phyloP scores from a whole-genome alignment of 495 filamentous ascomycete genomes.

The Parathielavia hyrcaniae region DNA sequence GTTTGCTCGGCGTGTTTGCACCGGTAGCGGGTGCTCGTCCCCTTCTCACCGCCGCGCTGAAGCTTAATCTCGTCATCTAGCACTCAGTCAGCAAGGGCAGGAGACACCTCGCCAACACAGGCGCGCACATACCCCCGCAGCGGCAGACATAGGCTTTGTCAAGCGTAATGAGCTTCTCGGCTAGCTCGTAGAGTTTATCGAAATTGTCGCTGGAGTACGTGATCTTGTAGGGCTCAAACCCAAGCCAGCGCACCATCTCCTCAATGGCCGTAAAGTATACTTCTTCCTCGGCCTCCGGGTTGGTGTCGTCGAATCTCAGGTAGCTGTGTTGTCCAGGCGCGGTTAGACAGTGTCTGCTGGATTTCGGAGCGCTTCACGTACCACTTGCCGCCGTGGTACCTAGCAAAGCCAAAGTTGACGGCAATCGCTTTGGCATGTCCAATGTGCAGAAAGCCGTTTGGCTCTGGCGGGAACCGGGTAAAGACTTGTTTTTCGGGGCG shows the following conservation, averaged over 20 bases:
- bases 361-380: constrained; percentile 23
- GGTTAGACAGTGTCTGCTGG: background rate
- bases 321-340: constrained; percentile 37
- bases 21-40: constrained; percentile 60
- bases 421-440: constrained; percentile 90
- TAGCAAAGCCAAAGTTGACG: constrained; percentile 93
- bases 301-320: constrained; percentile 72
- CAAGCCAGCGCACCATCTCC: constrained; percentile 75
- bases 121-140: constrained; percentile 28
- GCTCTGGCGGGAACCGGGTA: constrained; percentile 91
- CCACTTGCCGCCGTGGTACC: constrained; percentile 68
- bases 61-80: constrained; percentile 67
- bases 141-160: constrained; percentile 68
- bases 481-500: constrained; percentile 58
- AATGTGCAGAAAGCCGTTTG: constrained; percentile 76
- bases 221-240: constrained; percentile 68
- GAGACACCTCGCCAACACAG: background rate
- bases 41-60: constrained; percentile 72
- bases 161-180: constrained; percentile 74
- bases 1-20: constrained; percentile 72
- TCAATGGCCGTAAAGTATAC: constrained; percentile 70
- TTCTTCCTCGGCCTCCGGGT: constrained; percentile 76
- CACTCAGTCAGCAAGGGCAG: background rate
- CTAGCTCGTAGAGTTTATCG: constrained; percentile 75
- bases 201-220: constrained; percentile 82